Evolutionary conservation across 352 stramenopile genomes (phyloP).

Genomic region (Globisporangium cederbergense): DNA sequence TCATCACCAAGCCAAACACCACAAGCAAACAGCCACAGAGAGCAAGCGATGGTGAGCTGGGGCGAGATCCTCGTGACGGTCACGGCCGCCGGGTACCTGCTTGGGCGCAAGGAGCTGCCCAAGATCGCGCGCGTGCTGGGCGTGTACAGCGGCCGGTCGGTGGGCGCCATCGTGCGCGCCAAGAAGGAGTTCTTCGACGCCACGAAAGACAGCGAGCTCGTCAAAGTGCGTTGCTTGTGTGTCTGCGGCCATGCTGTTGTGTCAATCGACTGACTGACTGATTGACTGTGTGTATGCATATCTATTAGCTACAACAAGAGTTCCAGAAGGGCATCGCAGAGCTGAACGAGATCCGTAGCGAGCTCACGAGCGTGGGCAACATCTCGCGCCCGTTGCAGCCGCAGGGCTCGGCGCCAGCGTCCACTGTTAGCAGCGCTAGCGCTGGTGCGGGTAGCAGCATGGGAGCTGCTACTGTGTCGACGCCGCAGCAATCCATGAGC

Average conservation of each 20-base stretch:
- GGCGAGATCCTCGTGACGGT: conserved; percentile 64
- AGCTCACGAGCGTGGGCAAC: conserved; percentile 68
- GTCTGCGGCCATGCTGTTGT: neutral
- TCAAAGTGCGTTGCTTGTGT: conserved; percentile 36
- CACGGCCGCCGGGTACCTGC: conserved; percentile 59
- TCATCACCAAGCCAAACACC: neutral
- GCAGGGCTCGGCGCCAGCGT: conserved; percentile 12
- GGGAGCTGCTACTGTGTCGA: neutral
- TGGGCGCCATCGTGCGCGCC: conserved; percentile 68
- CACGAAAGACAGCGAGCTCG: conserved; percentile 73
- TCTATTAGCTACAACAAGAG: conserved; percentile 55
- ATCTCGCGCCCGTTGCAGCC: conserved; percentile 58
- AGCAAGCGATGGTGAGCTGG: conserved; percentile 54
- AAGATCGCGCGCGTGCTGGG: conserved; percentile 63
- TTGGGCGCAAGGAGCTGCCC: conserved; percentile 67
- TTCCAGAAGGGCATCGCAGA: conserved; percentile 77
- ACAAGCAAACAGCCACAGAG: neutral
- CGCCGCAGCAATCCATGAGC: neutral
- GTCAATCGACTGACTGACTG: neutral
- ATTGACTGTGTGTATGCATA: neutral
- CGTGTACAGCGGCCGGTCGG: conserved; percentile 52
- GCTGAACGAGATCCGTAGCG: conserved; percentile 75
- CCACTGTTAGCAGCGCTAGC: neutral
- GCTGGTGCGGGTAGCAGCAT: conserved; percentile 1
- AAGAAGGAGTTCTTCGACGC: conserved; percentile 86